phyloP scores from a whole-genome alignment of 1,284 basidiomycete species.

The Cystobasidium slooffiae region DNA sequence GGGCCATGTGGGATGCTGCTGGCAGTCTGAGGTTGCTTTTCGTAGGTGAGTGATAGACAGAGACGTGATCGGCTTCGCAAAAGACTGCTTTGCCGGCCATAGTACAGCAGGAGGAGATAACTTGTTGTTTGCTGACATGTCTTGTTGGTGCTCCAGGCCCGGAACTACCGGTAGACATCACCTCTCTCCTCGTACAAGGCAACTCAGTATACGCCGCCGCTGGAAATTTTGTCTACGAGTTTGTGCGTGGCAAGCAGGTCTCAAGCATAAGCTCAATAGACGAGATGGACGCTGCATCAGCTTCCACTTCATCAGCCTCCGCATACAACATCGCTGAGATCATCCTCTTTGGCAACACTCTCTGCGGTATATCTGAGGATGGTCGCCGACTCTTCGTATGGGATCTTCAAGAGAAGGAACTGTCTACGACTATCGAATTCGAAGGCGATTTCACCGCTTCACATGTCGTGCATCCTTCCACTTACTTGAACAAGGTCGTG shows the following conservation, averaged over 20 bases:
- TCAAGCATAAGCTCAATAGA: constrained; percentile 34
- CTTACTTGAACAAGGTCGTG: constrained; percentile 95
- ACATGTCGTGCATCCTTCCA: constrained; percentile 85
- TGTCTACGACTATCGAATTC: constrained; percentile 70
- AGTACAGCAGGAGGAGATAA: neutral
- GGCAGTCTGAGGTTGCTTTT: constrained; percentile 90
- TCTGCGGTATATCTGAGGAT: constrained; percentile 74
- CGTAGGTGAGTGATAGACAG: constrained; percentile 69
- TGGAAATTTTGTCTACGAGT: constrained; percentile 74
- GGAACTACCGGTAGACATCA: constrained; percentile 73
- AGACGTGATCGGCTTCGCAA: constrained; percentile 17
- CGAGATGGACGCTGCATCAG: neutral
- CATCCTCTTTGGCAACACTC: constrained; percentile 73
- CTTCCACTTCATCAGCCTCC: constrained; percentile 32
- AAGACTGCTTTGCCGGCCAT: constrained; percentile 1
- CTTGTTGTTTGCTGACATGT: neutral
- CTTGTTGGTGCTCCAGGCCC: constrained; percentile 65
- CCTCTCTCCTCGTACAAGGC: constrained; percentile 77
- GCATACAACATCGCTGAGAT: constrained; percentile 52
- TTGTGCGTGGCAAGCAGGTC: constrained; percentile 85
- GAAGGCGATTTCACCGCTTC: constrained; percentile 80
- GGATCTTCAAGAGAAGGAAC: constrained; percentile 68
- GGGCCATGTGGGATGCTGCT: constrained; percentile 92
- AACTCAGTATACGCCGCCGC: constrained; percentile 83
- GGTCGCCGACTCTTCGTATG: constrained; percentile 80